phyloP scores from a whole-genome alignment of 495 filamentous ascomycete genomes.

The Penicillium silybi region DNA sequence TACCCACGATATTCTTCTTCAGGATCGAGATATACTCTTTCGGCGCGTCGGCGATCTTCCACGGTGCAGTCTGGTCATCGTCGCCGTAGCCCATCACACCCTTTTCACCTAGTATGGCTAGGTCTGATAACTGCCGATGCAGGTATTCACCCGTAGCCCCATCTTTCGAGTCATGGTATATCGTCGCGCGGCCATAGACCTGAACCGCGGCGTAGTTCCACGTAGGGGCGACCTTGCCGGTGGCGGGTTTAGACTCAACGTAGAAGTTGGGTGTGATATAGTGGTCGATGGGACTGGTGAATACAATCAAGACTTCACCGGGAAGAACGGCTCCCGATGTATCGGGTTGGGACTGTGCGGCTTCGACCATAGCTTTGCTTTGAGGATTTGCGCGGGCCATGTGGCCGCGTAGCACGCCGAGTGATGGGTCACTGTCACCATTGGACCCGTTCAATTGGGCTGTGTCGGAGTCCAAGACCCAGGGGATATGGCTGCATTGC shows the following conservation, averaged over 20 bases:
- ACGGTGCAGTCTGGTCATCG: conserved; percentile 19
- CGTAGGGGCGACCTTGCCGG: conserved; percentile 57
- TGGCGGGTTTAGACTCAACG: conserved; percentile 50
- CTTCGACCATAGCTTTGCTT: conserved; percentile 50
- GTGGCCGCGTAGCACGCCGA: conserved; percentile 34
- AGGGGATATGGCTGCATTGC: conserved; percentile 50
- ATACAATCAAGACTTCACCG: conserved; percentile 45
- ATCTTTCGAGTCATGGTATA: conserved; percentile 41
- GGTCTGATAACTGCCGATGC: conserved; percentile 40
- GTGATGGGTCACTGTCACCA: neutral
- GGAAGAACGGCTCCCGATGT: conserved; percentile 9
- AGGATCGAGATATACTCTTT: conserved; percentile 39
- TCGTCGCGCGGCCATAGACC: conserved; percentile 46
- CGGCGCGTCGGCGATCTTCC: conserved; percentile 48
- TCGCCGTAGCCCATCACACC: conserved; percentile 42
- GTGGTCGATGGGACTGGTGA: conserved; percentile 47
- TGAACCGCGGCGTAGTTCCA: conserved; percentile 61
- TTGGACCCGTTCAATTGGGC: neutral
- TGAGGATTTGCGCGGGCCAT: conserved; percentile 51
- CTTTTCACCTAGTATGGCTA: conserved; percentile 42
- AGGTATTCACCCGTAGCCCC: conserved; percentile 38
- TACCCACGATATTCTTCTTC: conserved; percentile 49
- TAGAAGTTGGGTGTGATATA: conserved; percentile 62
- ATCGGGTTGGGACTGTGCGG: conserved; percentile 14
- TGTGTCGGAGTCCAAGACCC: conserved; percentile 35